phyloP scores from a whole-genome alignment of 768 basidiomycete species.

The Tricholomella constricta region DNA sequence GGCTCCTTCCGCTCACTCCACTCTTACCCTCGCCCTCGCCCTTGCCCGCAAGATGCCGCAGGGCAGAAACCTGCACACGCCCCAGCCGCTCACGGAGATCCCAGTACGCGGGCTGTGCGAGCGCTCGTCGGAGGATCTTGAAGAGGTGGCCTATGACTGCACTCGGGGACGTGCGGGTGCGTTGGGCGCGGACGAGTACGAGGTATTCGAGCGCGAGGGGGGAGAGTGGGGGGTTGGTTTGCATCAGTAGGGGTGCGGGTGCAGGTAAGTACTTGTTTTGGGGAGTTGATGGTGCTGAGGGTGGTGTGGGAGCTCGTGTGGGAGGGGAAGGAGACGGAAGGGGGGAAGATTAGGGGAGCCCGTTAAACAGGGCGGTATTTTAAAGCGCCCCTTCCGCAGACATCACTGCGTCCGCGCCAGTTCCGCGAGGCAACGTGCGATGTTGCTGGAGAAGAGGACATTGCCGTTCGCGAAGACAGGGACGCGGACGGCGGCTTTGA shows the following conservation, averaged over 20 bases:
- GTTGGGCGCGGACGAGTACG: slow-evolving; percentile 71
- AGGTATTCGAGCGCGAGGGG: slow-evolving; percentile 86
- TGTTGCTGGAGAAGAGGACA: slow-evolving; percentile 84
- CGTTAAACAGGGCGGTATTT: slow-evolving; percentile 80
- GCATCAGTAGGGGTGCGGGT: slow-evolving; percentile 4
- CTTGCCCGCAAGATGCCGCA: too few relatives aligned
- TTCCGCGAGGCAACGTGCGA: slow-evolving; percentile 78
- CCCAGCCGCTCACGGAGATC: slow-evolving; percentile 80
- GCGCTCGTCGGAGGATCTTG: slow-evolving; percentile 83
- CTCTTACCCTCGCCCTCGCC: slow-evolving; percentile 15
- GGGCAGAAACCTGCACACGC: slow-evolving; percentile 32
- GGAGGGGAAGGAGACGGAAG: background rate
- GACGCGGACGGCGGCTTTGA: slow-evolving; percentile 86
- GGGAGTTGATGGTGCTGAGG: too few relatives aligned
- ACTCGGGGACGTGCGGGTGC: slow-evolving; percentile 55
- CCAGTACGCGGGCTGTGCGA: slow-evolving; percentile 48
- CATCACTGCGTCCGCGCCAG: slow-evolving; percentile 93
- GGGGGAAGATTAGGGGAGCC: slow-evolving; percentile 24
- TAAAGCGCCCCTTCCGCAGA: slow-evolving; percentile 93
- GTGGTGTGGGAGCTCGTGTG: too few relatives aligned
- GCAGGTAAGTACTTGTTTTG: background rate
- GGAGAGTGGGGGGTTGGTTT: slow-evolving; percentile 56
- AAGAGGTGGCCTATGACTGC: slow-evolving; percentile 93
- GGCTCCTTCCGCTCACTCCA: too few relatives aligned
- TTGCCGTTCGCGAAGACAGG: slow-evolving; percentile 99